A percentile compares a stretch with the other conserved stretches of the same genome.
These are phyloP conservation scores for Fusarium austroafricanum DNA, from an alignment of 2,329 filamentous ascomycete genomes.

Conservation along the genomic window DNA sequence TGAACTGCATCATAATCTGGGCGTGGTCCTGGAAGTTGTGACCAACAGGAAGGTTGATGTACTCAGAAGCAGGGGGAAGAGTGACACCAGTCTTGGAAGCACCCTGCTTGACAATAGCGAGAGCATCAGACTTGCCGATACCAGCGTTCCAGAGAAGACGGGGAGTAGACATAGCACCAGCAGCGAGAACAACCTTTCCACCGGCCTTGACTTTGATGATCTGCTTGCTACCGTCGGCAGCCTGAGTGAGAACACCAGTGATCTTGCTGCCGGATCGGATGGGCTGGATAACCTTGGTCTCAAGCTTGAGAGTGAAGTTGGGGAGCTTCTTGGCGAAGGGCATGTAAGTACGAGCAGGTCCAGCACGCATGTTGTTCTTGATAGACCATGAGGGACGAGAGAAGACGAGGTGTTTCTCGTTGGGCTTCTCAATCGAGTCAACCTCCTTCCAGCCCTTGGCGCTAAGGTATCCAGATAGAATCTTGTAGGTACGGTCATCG, in stretches of 20 bases:
- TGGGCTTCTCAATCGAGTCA: constrained; percentile 70
- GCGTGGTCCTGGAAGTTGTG: constrained; percentile 68
- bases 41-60: constrained; percentile 69
- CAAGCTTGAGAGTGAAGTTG: constrained; percentile 75
- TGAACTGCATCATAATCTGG: constrained; percentile 52
- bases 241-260: constrained; percentile 71
- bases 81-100: constrained; percentile 59
- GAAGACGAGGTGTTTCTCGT: constrained; percentile 74
- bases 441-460: constrained; percentile 72
- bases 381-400: constrained; percentile 77
- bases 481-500: constrained; percentile 71
- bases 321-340: constrained; percentile 67
- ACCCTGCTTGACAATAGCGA: constrained; percentile 60
- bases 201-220: constrained; percentile 45
- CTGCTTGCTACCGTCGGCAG: constrained; percentile 59
- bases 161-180: constrained; percentile 61
- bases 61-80: constrained; percentile 62
- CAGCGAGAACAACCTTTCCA: constrained; percentile 69
- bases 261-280: constrained; percentile 70
- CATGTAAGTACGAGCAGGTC: constrained; percentile 77
- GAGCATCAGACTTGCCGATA: constrained; percentile 72
- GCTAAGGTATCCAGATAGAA: constrained; percentile 68
- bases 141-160: constrained; percentile 53
- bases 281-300: constrained; percentile 73
- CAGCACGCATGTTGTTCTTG: constrained; percentile 72